Base-by-base conservation (phyloP, 2,329 filamentous ascomycete genomes). In the Fusarium tuaranense region DNA sequence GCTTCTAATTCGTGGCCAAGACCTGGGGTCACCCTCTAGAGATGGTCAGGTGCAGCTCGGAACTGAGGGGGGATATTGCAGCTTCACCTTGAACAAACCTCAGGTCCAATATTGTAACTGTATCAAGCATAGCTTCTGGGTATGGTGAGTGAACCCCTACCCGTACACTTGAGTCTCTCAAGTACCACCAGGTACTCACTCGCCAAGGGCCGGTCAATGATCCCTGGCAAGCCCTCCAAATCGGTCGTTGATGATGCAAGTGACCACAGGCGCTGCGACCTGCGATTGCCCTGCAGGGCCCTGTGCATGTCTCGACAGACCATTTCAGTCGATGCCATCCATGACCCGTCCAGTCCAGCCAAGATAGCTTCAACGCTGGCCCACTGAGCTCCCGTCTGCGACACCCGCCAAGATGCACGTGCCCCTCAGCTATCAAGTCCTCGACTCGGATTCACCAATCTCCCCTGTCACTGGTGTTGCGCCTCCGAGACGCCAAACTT, bases 1-100 rank as follows among this genome's bases (percentile, higher is more conserved):
- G 55, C 53, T 53, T 69, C 36, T 63, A 60, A 72, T 65, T 68
- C 48, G 39, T 41, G 41, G 73, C 76, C 75, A 76, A 78, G 73
- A 72, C 75, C 66, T 66, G 68, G 65, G 70, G 63, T 65, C 51
- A 60, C 58, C 57, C 18, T 53, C 67, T 39, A 63, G 48, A 46
- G 18, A 32, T 70, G 76, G 73, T 70, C 76, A 78, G 55, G 68
- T 75, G 63, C 65, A 48, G 27, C 18, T 63, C 27, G n/a, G 44
- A 36, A 62, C 65, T 66, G 34, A 62, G 58, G 72, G 69, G 58
- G 63, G 61, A 63, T 48, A 51, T 59, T 27, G 58, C 63, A 48
- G 48, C 2, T 69, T 64, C 48, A 14, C 27, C 16, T 41, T 18
- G 22, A 39, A 12, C 57, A 30, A 60, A 53, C 48, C 48, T 53